Percentiles rank a stretch among this genome's conserved stretches.
Evolutionary conservation across 108 stramenopile genomes (phyloP).

Genomic region (Cyclotella sp.): DNA sequence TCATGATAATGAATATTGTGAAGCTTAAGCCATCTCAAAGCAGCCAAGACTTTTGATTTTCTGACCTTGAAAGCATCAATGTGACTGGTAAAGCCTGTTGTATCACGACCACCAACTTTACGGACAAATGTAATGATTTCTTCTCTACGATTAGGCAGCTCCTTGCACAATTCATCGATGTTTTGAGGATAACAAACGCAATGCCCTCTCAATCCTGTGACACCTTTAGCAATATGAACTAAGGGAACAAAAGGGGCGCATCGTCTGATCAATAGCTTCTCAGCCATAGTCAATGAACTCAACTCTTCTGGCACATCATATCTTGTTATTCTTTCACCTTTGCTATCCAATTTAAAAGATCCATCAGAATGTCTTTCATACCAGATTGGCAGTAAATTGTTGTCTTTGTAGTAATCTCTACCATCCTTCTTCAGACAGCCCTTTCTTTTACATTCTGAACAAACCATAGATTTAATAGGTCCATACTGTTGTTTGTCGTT

Average conservation of each 20-base stretch:
- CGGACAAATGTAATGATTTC: slow-evolving; percentile 16
- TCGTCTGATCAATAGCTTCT: slow-evolving; percentile 22
- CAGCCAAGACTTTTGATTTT: neutral
- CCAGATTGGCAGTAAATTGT: neutral
- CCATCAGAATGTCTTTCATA: slow-evolving; percentile 5
- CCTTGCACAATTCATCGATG: slow-evolving; percentile 4
- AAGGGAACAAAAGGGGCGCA: slow-evolving; percentile 13
- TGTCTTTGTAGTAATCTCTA: neutral
- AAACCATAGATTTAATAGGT: too few relatives aligned
- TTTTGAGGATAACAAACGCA: slow-evolving; percentile 18
- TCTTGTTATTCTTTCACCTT: neutral
- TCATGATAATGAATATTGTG: slow-evolving; percentile 21
- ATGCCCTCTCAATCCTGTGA: slow-evolving; percentile 16
- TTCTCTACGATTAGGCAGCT: neutral
- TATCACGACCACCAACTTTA: neutral
- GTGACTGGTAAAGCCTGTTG: neutral
- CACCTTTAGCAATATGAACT: slow-evolving; percentile 5
- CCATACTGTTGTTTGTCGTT: too few relatives aligned
- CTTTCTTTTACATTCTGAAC: too few relatives aligned
- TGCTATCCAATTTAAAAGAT: neutral
- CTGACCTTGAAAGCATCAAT: slow-evolving; percentile 2
- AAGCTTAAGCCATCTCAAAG: slow-evolving; percentile 24
- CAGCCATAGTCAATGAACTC: slow-evolving; percentile 14
- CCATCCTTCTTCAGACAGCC: too few relatives aligned
- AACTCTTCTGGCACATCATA: slow-evolving; percentile 18